phyloP scores from a whole-genome alignment of 225 moss, liverwort and hornwort genomes.

The Sphagnum contortum region DNA sequence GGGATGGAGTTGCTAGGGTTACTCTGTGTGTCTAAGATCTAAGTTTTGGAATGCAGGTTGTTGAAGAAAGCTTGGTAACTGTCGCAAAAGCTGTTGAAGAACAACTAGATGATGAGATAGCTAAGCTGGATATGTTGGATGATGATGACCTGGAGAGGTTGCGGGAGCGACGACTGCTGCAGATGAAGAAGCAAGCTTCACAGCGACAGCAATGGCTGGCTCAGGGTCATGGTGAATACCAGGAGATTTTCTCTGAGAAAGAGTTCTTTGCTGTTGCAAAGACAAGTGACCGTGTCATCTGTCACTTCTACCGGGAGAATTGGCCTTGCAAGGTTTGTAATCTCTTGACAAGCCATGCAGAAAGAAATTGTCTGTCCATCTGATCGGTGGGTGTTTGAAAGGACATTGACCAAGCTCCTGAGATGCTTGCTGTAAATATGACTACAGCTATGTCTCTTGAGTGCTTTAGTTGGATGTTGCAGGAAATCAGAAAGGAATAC shows the following conservation, averaged over 20 bases:
- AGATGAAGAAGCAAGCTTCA: constrained; percentile 81
- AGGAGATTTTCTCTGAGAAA: constrained; percentile 81
- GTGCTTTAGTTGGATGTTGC: too few relatives aligned
- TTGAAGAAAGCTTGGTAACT: constrained; percentile 82
- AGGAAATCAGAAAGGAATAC: too few relatives aligned
- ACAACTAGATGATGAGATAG: constrained; percentile 82
- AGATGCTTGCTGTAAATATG: too few relatives aligned
- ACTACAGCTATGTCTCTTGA: too few relatives aligned
- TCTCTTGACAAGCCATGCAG: background rate
- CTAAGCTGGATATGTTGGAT: constrained; percentile 74
- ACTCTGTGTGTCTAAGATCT: too few relatives aligned
- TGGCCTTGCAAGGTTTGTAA: constrained; percentile 88
- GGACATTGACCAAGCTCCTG: too few relatives aligned
- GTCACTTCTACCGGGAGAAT: constrained; percentile 93
- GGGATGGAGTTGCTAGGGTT: too few relatives aligned
- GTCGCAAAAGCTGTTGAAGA: constrained; percentile 95
- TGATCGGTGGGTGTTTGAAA: too few relatives aligned
- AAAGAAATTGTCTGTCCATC: background rate
- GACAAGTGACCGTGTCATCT: constrained; percentile 83
- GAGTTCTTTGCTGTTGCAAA: constrained; percentile 91
- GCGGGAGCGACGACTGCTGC: constrained; percentile 72
- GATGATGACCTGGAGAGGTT: constrained; percentile 86
- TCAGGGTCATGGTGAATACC: constrained; percentile 86
- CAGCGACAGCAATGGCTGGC: constrained; percentile 86
- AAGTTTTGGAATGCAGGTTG: constrained; percentile 27